A percentile compares a stretch with the other conserved stretches of the same genome.
phyloP scores from a whole-genome alignment of 495 filamentous ascomycete species.

The Aspergillus heteromorphus region DNA sequence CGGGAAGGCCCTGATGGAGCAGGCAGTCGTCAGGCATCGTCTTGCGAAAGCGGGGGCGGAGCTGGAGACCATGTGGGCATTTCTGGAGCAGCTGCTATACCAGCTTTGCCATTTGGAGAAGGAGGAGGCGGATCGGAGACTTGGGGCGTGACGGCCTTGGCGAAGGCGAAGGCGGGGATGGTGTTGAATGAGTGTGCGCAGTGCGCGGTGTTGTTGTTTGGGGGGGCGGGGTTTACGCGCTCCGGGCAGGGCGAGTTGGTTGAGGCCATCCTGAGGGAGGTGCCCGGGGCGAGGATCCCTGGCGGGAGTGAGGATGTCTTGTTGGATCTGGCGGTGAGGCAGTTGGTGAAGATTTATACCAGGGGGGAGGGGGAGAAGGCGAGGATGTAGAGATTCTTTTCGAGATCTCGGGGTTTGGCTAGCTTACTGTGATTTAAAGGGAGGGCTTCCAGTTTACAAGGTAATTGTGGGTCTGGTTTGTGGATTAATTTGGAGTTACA shows the following conservation, averaged over 20 bases:
- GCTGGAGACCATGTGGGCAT: slow-evolving; percentile 66
- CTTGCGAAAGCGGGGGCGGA: slow-evolving; percentile 64
- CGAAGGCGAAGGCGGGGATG: slow-evolving; percentile 66
- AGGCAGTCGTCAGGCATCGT: slow-evolving; percentile 67
- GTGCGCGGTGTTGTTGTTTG: slow-evolving; percentile 63
- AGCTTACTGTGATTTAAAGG: too few species aligned
- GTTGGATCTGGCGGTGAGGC: slow-evolving; percentile 63
- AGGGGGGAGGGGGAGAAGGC: slow-evolving; percentile 52
- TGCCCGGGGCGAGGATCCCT: slow-evolving; percentile 56
- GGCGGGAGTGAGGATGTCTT: slow-evolving; percentile 74
- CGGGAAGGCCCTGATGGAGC: slow-evolving; percentile 66
- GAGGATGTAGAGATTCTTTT: slow-evolving; percentile 36
- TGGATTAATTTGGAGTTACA: too few species aligned
- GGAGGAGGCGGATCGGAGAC: slow-evolving; percentile 55
- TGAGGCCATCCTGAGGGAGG: slow-evolving; percentile 66
- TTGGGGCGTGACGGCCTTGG: slow-evolving; percentile 67
- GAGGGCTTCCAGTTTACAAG: too few species aligned
- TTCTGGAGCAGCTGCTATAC: slow-evolving; percentile 71
- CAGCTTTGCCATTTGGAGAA: slow-evolving; percentile 59
- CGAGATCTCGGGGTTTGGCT: too few species aligned
- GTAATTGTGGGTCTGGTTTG: too few species aligned
- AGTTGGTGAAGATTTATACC: slow-evolving; percentile 68
- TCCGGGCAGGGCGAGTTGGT: slow-evolving; percentile 64
- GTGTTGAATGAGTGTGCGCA: slow-evolving; percentile 66
- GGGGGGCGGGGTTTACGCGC: slow-evolving; percentile 65